phyloP scores from a whole-genome alignment of 768 basidiomycete species.

The Calocera viscosa region DNA sequence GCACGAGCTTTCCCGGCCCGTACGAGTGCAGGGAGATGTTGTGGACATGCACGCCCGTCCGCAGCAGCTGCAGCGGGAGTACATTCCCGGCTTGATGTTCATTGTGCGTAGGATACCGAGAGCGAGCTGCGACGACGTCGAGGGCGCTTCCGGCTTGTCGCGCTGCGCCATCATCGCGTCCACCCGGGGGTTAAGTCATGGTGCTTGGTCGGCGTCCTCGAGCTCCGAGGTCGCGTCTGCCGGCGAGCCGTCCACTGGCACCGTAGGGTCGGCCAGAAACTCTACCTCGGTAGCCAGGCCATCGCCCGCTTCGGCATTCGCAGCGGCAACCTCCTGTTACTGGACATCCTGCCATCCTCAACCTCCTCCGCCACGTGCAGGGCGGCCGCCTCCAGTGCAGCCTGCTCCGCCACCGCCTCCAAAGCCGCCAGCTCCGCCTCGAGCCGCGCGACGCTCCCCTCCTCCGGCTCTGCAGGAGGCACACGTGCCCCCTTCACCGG shows the following conservation, averaged over 20 bases:
- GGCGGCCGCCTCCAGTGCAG: neutral
- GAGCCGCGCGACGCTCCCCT: neutral
- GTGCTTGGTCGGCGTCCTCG: too few relatives aligned
- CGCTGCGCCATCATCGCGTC: too few relatives aligned
- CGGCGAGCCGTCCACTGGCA: neutral
- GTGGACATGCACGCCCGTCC: constrained; percentile 85
- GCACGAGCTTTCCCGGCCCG: constrained; percentile 70
- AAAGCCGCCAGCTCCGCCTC: constrained; percentile 6
- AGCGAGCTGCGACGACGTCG: constrained; percentile 43
- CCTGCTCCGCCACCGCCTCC: neutral
- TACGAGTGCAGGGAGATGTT: constrained; percentile 62
- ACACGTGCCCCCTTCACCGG: neutral
- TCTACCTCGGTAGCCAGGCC: neutral
- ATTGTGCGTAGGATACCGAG: constrained; percentile 71
- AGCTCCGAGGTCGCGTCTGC: too few relatives aligned
- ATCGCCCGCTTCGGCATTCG: neutral
- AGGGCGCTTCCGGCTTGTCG: too few relatives aligned
- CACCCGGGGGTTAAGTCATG: too few relatives aligned
- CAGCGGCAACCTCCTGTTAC: neutral
- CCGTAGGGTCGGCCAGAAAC: neutral
- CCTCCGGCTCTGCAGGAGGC: neutral
- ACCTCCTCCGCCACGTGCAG: neutral
- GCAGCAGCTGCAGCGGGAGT: constrained; percentile 80
- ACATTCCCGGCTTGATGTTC: constrained; percentile 86
- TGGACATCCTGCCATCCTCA: neutral